phyloP scores from a whole-genome alignment of 129 eudicot species.

The Arctium lappa region DNA sequence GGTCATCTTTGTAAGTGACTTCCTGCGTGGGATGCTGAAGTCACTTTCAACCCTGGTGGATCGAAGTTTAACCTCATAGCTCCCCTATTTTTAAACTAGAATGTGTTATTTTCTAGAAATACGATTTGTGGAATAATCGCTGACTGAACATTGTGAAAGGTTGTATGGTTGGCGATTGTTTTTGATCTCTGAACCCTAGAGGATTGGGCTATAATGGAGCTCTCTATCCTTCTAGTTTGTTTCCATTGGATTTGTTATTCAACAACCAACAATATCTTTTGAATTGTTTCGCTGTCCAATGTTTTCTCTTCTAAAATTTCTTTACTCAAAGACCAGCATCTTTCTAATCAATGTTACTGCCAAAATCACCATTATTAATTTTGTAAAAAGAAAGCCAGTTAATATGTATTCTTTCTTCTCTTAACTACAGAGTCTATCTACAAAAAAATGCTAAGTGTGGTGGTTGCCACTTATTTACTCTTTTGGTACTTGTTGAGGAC shows the following conservation, averaged over 20 bases:
- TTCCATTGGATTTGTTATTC: neutral
- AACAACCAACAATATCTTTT: neutral
- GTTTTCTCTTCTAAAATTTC: neutral
- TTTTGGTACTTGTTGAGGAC: neutral
- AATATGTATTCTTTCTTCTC: neutral
- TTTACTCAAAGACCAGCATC: neutral
- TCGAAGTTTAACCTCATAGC: neutral
- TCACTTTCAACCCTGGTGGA: neutral
- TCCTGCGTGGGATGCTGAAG: neutral
- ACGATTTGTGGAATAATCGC: neutral
- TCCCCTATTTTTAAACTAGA: neutral
- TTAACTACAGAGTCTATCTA: neutral
- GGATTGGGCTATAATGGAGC: neutral
- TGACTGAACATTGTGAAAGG: neutral
- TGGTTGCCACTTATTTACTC: neutral
- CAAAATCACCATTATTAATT: neutral
- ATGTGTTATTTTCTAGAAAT: neutral
- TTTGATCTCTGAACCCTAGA: neutral
- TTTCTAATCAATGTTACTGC: neutral
- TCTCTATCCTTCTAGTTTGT: neutral
- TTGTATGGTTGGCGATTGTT: neutral
- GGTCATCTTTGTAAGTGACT: neutral
- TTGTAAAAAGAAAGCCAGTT: neutral
- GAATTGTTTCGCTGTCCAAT: neutral
- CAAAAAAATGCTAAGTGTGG: neutral